Conservation (phyloP, 208 protist genomes). For the Leptomonas seymouri region DNA sequence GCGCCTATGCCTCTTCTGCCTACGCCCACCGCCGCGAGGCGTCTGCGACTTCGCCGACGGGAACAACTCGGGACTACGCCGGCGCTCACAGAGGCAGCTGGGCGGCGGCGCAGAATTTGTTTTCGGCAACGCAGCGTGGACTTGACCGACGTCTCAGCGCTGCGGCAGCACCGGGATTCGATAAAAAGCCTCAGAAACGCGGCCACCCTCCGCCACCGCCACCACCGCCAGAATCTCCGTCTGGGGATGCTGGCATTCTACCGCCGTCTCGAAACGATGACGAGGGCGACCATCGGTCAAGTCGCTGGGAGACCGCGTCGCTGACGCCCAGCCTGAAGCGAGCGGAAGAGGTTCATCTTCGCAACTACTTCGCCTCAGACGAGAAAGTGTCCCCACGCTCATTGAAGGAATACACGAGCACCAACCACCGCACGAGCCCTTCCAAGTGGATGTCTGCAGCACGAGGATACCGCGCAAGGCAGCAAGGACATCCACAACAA, state of each 20-base stretch:
- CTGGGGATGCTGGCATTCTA: not conserved
- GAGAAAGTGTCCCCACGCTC: slow-evolving; percentile 9
- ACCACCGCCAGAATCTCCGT: not conserved
- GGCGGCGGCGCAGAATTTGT: slow-evolving; percentile 3
- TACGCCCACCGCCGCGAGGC: not conserved
- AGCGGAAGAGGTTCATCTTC: slow-evolving; percentile 22
- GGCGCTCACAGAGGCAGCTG: not conserved
- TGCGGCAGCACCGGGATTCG: not conserved
- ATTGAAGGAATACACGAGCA: not conserved
- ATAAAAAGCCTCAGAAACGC: not conserved
- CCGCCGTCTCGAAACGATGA: not conserved
- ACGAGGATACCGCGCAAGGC: not conserved
- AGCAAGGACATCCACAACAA: not conserved
- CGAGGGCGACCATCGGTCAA: slow-evolving; percentile 2
- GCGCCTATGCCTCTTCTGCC: not conserved
- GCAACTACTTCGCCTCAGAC: slow-evolving; percentile 20
- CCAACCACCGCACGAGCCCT: not conserved
- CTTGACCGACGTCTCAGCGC: not conserved
- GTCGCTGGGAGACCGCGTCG: slow-evolving; percentile 32
- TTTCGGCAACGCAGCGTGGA: not conserved
- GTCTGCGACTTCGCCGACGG: not conserved
- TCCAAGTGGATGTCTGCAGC: not conserved
- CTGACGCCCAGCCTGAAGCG: slow-evolving; percentile 22
- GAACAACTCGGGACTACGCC: not conserved
- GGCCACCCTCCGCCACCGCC: slow-evolving; percentile 6